Percentiles rank a stretch among this genome's conserved stretches.
phyloP scores from a whole-genome alignment of 2,329 filamentous ascomycete species.

The Curvularia hawaiiensis region DNA sequence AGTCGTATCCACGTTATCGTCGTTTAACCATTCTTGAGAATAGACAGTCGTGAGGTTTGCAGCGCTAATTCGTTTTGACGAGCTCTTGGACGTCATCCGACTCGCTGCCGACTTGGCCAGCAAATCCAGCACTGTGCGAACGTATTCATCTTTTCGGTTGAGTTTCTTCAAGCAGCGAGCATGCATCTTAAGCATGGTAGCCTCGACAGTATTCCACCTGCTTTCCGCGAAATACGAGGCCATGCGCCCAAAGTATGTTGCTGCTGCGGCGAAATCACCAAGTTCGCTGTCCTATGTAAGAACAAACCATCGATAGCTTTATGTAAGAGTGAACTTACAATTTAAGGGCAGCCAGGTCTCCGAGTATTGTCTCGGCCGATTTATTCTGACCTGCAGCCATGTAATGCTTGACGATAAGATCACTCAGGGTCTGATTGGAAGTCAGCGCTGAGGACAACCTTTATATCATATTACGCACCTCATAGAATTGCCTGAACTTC shows the following conservation, averaged over 20 bases:
- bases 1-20: slow-evolving; percentile 46
- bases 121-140: slow-evolving; percentile 75
- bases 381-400: slow-evolving; percentile 78
- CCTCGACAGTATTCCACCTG: slow-evolving; percentile 79
- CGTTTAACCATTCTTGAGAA: slow-evolving; percentile 43
- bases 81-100: slow-evolving; percentile 33
- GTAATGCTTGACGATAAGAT: slow-evolving; percentile 82
- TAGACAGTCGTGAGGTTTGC: slow-evolving; percentile 6
- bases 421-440: slow-evolving; percentile 78
- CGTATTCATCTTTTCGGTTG: slow-evolving; percentile 77
- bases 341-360: slow-evolving; percentile 85
- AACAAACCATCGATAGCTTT: background rate
- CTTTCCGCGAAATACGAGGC: slow-evolving; percentile 74
- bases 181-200: slow-evolving; percentile 86
- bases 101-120: slow-evolving; percentile 66
- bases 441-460: slow-evolving; percentile 24
- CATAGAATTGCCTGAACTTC: slow-evolving; percentile 49
- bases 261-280: slow-evolving; percentile 74
- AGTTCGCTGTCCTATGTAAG: slow-evolving; percentile 54
- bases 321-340: slow-evolving; percentile 52
- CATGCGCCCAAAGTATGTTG: slow-evolving; percentile 77
- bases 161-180: slow-evolving; percentile 80
- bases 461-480: slow-evolving; percentile 30
- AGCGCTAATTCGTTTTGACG: slow-evolving; percentile 23
- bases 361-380: slow-evolving; percentile 76